Base-by-base conservation (phyloP, 805 yeast species). In the Blastobotrys parvus region DNA sequence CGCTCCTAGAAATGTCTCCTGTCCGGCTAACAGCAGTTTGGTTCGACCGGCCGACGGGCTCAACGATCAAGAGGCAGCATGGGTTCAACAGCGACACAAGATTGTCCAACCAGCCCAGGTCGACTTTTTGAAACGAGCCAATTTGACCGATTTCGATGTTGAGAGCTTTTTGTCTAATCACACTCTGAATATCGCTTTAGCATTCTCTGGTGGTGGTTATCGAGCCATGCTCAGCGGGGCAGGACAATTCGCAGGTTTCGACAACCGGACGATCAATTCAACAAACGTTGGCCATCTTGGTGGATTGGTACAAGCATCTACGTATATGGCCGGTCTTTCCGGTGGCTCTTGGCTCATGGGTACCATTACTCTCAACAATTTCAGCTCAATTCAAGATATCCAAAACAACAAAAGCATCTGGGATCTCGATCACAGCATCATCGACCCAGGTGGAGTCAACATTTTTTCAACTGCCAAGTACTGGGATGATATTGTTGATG, bases 181-280 rank as follows among this genome's bases (percentile, higher is more conserved):
- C 72, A 49, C 57, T 8, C 45, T 58, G 37, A 53, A 47, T 21
- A 53, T 62, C 25, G 71, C 68, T 11, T 47, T 67, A 21, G 80
- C 88, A 5, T 78, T 79, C 51, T 77, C 85, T 13, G 95, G 95
- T 36, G 95, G 96, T 57, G 95, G 95, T 3, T 87, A 84, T 61
- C 72, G 96, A 48, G 94, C 95, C 27, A 84, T 87, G 86, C 64
- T 87, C 36, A 64, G 71, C 45, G 95, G 94, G 2, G 95, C 94
- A 11, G 95, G 95, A 29, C 77, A 79, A 58, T 63, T 87, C 17
- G 68, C 89, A 1, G 95, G 90, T 1, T 63, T 84, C 46, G 96
- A 87, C 59, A 77, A 78, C 55, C 68, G 94, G 51, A 80, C 92
- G 2, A 62, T 56, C 6, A 73, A 71, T 44, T 71, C 78, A 11